Conservation (phyloP, 345 rosid genomes). For the Limnanthes douglasii region DNA sequence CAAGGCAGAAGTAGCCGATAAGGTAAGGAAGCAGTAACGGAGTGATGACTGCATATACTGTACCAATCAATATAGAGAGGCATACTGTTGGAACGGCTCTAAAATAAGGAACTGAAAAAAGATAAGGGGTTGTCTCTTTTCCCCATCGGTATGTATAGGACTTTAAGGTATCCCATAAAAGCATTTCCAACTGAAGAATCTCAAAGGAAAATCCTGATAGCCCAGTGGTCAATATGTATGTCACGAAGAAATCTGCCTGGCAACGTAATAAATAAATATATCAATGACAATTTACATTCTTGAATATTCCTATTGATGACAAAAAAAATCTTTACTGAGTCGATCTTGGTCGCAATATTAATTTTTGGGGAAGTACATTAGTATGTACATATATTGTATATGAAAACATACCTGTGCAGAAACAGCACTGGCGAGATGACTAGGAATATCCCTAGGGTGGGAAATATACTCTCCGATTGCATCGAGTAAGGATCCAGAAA, state of each 20-base stretch:
- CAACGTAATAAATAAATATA: slow-evolving; percentile 2
- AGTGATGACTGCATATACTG: slow-evolving; percentile 70
- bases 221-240: slow-evolving; percentile 80
- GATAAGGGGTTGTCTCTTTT: slow-evolving; percentile 47
- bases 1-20: slow-evolving; percentile 63
- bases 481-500: slow-evolving; percentile 85
- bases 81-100: slow-evolving; percentile 63
- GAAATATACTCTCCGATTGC: slow-evolving; percentile 62
- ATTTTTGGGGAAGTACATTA: neutral
- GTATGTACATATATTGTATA: too few species aligned
- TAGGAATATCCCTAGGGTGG: slow-evolving; percentile 61
- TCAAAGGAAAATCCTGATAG: slow-evolving; percentile 80
- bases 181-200: slow-evolving; percentile 62
- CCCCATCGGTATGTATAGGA: slow-evolving; percentile 30
- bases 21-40: slow-evolving; percentile 79
- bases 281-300: neutral
- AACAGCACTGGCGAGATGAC: slow-evolving; percentile 78
- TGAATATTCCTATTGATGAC: neutral
- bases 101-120: slow-evolving; percentile 58
- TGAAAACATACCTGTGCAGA: slow-evolving; percentile 57
- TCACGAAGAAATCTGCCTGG: slow-evolving; percentile 78
- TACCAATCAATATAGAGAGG: slow-evolving; percentile 60
- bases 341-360: neutral
- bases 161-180: slow-evolving; percentile 38
- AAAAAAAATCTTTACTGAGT: neutral